Percentiles rank a stretch among this genome's conserved stretches.
Conservation (phyloP, 2,329 filamentous ascomycete species). For the Capronia americana region DNA sequence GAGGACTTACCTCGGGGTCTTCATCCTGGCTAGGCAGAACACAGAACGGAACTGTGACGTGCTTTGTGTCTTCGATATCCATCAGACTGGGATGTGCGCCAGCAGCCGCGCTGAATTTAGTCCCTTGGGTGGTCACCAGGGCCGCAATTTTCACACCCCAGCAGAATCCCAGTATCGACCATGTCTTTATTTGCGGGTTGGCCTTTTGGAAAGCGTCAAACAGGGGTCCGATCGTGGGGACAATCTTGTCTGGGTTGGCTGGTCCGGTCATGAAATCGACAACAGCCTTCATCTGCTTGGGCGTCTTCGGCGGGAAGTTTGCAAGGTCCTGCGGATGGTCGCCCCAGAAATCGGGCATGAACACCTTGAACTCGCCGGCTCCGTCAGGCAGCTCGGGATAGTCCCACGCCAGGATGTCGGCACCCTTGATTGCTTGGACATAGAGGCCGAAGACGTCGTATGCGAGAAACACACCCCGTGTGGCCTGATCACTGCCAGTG, state of each 20-base stretch:
- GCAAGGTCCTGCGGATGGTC: conserved; percentile 23
- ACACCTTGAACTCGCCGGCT: conserved; percentile 24
- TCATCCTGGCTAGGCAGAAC: conserved; percentile 61
- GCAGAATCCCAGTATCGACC: conserved; percentile 18
- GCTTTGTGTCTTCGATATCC: conserved; percentile 57
- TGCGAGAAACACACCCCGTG: conserved; percentile 17
- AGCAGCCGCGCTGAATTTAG: conserved; percentile 54
- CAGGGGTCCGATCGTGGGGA: conserved; percentile 13
- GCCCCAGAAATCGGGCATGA: conserved; percentile 25
- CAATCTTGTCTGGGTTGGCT: conserved; percentile 8
- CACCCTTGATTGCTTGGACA: conserved; percentile 21
- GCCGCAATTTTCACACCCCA: conserved; percentile 46
- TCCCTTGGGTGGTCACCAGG: conserved; percentile 56
- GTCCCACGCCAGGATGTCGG: conserved; percentile 19
- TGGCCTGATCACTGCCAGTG: conserved; percentile 11
- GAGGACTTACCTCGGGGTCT: conserved; percentile 49
- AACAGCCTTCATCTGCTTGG: conserved; percentile 14
- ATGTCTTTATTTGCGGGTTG: conserved; percentile 18
- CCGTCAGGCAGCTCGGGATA: conserved; percentile 12
- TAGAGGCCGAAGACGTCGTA: conserved; percentile 24
- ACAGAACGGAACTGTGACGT: conserved; percentile 57
- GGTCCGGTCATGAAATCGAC: conserved; percentile 17
- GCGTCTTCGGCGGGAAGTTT: conserved; percentile 20
- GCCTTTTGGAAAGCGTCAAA: conserved; percentile 17
- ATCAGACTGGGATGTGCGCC: conserved; percentile 62